A percentile compares a stretch with the other conserved stretches of the same genome.
Conservation (phyloP, 1,139 yeast genomes). For the Diutina sp. region DNA sequence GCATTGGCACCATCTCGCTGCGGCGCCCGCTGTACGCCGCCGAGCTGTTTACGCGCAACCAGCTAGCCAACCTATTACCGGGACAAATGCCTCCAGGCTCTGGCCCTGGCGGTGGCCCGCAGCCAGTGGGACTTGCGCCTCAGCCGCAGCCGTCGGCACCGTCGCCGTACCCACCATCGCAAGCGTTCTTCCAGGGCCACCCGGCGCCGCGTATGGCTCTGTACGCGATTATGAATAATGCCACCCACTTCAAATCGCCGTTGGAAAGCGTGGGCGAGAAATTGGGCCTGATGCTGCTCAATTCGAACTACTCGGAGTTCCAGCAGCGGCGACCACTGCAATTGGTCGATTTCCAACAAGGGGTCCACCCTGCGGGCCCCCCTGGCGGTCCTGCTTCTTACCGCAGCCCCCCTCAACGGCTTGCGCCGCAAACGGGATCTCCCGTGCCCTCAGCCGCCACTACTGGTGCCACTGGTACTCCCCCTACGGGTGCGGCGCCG, state of each 20-base stretch:
- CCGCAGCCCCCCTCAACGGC: not conserved
- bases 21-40: conserved; percentile 59
- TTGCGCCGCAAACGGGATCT: not conserved
- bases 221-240: not conserved
- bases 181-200: not conserved
- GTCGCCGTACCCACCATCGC: conserved; percentile 2
- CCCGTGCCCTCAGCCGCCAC: not conserved
- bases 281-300: conserved; percentile 12
- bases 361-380: not conserved
- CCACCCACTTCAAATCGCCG: not conserved
- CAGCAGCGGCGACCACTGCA: conserved; percentile 35
- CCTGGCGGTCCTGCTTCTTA: not conserved
- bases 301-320: conserved; percentile 25
- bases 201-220: not conserved
- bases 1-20: conserved; percentile 45
- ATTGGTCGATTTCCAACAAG: conserved; percentile 20
- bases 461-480: not conserved
- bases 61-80: not conserved
- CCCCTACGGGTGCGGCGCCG: not conserved
- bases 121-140: not conserved
- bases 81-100: not conserved
- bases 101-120: not conserved
- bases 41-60: conserved; percentile 34
- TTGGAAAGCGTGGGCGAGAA: not conserved
- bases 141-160: not conserved